Base-by-base conservation (phyloP, 2,329 filamentous ascomycete genomes). In the Fusarium citri region DNA sequence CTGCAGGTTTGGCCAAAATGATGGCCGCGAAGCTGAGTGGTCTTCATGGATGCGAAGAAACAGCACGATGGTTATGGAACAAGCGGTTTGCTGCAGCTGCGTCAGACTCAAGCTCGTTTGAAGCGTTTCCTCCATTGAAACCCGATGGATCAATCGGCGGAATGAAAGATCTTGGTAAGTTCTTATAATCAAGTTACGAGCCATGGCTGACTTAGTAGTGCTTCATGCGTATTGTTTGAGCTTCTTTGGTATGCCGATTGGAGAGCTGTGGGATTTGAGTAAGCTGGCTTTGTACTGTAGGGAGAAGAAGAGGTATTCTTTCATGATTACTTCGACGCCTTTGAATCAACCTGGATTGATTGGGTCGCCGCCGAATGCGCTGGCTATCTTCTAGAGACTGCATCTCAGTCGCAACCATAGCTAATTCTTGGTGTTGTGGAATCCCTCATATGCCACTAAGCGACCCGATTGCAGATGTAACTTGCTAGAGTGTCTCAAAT, bases 61-160 rank as follows among this genome's bases (percentile, higher is more conserved):
- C 89, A 6, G 80, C 88, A 10, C 85, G 87, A 55, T 93, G 90
- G 90, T 67, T 93, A 62, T 91, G 92, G 81, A 89, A 93, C 73
- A 87, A 85, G 69, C 89, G 90, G 55, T 92, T 93, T 70, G 83
- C 90, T 0, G 88, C 87, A 1, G 89, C 91, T 2, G 89, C 86
- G 0, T 88, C 88, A 0, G 91, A 93, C 74, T 81, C 84, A 15
- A 87, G 86, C 22, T 82, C 86, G 0, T 92, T 93, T 66, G 91
- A 93, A 79, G 84, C 86, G 1, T 87, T 88, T 78, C 89, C 89
- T 3, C 86, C 87, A 1, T 55, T 85, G 34, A 81, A 83, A 56
- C 67, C 78, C 8, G 81, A 84, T 53, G 82, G 83, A 2, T 77
- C 77, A 0, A 40, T 56, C 1, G 80, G 78, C 3, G 67, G 53